Conservation (phyloP, 2,329 filamentous ascomycete species). For the Rhynchosporium secalis region DNA sequence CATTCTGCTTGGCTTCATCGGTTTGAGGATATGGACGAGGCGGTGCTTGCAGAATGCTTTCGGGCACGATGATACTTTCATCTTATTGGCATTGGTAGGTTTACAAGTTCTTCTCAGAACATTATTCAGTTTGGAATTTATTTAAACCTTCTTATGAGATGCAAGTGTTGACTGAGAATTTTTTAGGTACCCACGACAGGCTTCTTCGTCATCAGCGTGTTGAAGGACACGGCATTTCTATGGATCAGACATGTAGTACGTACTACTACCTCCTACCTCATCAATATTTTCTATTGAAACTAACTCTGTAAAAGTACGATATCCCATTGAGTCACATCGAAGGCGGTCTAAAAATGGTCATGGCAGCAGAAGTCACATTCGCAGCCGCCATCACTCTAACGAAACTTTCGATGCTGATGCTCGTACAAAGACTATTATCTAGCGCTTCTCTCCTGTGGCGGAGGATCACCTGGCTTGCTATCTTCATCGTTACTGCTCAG, state of each 20-base stretch:
- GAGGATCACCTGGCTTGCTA: constrained; percentile 27
- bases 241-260: constrained; percentile 42
- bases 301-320: constrained; percentile 40
- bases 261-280: not conserved
- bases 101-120: not conserved
- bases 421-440: constrained; percentile 31
- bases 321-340: constrained; percentile 40
- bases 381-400: constrained; percentile 40
- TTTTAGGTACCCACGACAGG: constrained; percentile 40
- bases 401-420: constrained; percentile 44
- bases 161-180: not conserved
- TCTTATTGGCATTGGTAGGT: constrained; percentile 44
- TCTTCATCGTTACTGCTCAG: constrained; percentile 29
- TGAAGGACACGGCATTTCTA: constrained; percentile 41
- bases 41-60: constrained; percentile 45
- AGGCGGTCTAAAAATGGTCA: constrained; percentile 43
- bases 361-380: constrained; percentile 44
- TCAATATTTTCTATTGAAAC: not conserved
- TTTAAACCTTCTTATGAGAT: not conserved
- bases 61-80: constrained; percentile 49
- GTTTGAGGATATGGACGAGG: constrained; percentile 50
- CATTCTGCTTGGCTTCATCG: constrained; percentile 45
- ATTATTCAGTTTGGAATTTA: not conserved
- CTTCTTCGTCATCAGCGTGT: constrained; percentile 42
- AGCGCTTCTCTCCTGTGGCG: constrained; percentile 32